Conservation (phyloP, 2,329 filamentous ascomycete genomes). For the Xylariaceae sp. region DNA sequence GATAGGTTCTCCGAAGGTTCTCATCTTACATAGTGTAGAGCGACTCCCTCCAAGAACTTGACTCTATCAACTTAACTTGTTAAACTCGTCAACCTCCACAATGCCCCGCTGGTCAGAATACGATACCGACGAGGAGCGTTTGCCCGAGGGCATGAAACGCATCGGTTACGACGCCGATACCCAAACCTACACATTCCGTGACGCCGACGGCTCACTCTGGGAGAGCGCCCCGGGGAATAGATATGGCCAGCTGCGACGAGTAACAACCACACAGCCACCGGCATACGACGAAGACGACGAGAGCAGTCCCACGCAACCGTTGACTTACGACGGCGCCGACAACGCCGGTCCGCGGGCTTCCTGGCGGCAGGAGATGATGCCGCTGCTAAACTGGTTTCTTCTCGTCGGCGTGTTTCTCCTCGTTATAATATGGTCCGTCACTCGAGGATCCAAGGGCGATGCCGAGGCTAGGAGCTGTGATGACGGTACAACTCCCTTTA, state of each 20-base stretch:
- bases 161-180: slow-evolving; percentile 49
- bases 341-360: slow-evolving; percentile 32
- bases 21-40: not conserved
- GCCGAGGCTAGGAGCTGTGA: slow-evolving; percentile 27
- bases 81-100: not conserved
- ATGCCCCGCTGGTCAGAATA: slow-evolving; percentile 36
- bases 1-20: not conserved
- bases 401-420: slow-evolving; percentile 50
- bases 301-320: slow-evolving; percentile 21
- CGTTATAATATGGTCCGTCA: slow-evolving; percentile 47
- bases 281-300: slow-evolving; percentile 24
- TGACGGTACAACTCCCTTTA: slow-evolving; percentile 35
- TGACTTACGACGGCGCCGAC: slow-evolving; percentile 16
- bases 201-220: slow-evolving; percentile 41
- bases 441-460: slow-evolving; percentile 28
- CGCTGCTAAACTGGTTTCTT: slow-evolving; percentile 56
- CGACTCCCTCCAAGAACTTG: not conserved
- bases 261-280: slow-evolving; percentile 20
- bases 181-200: slow-evolving; percentile 45
- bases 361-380: slow-evolving; percentile 50
- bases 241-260: slow-evolving; percentile 41
- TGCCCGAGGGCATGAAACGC: slow-evolving; percentile 46
- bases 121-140: slow-evolving; percentile 42
- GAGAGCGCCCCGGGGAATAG: slow-evolving; percentile 43
- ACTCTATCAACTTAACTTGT: not conserved